Conservation (phyloP, 768 basidiomycete species). For the Chalciporus pseudorubinellus region DNA sequence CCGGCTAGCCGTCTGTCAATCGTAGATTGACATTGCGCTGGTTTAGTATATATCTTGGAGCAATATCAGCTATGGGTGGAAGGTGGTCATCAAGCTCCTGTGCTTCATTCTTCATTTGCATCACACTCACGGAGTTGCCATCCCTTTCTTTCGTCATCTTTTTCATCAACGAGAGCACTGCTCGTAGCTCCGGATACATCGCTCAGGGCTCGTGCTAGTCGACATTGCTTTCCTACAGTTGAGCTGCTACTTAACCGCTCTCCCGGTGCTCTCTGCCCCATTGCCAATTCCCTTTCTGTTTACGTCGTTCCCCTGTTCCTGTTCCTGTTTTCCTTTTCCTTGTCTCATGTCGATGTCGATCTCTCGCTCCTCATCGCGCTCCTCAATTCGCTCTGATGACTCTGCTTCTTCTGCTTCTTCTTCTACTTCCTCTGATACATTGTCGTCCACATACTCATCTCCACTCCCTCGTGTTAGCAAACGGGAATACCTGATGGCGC, state of each 20-base stretch:
- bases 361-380: constrained; percentile 17
- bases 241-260: constrained; percentile 24
- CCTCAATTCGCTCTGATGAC: constrained; percentile 19
- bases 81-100: background rate
- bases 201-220: background rate
- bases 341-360: constrained; percentile 3
- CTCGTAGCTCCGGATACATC: constrained; percentile 16
- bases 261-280: background rate
- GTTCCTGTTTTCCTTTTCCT: background rate
- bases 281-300: background rate
- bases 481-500: constrained; percentile 81
- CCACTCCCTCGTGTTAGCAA: constrained; percentile 51
- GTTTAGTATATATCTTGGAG: constrained; percentile 13
- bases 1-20: constrained; percentile 14
- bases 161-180: constrained; percentile 11
- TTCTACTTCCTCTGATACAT: constrained; percentile 36
- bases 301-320: background rate
- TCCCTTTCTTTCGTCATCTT: constrained; percentile 7
- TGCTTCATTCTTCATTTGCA: background rate
- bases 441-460: constrained; percentile 33
- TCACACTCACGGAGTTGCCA: background rate
- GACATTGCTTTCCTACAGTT: constrained; percentile 1
- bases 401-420: constrained; percentile 31
- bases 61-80: background rate
- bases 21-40: constrained; percentile 12